Conservation (phyloP, 1,139 yeast genomes). For the Candida pseudoviswanathii region DNA sequence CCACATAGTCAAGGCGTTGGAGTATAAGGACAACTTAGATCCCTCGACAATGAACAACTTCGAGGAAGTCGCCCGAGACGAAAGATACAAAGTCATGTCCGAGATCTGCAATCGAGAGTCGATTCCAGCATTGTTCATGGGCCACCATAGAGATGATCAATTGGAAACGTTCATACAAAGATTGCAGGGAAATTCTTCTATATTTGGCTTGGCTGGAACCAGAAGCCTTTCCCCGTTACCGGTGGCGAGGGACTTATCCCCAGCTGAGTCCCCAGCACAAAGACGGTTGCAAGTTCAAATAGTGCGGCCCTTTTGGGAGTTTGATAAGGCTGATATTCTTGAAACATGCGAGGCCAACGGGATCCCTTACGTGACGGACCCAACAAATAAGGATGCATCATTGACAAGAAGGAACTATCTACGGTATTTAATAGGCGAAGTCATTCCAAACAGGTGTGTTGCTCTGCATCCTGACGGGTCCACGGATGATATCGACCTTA, state of each 20-base stretch:
- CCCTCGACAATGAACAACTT: constrained; percentile 34
- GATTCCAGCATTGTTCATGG: constrained; percentile 48
- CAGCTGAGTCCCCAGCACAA: neutral
- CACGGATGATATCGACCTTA: neutral
- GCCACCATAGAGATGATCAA: constrained; percentile 74
- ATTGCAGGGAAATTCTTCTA: constrained; percentile 52
- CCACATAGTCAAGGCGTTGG: constrained; percentile 40
- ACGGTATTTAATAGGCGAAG: constrained; percentile 34
- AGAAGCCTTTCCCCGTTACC: constrained; percentile 30
- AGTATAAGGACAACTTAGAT: constrained; percentile 28
- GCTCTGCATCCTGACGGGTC: neutral
- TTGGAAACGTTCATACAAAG: constrained; percentile 68
- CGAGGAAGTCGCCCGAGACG: constrained; percentile 59
- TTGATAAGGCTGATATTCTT: constrained; percentile 46
- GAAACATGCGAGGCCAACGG: constrained; percentile 43
- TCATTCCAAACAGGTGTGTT: constrained; percentile 22
- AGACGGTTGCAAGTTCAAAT: constrained; percentile 22
- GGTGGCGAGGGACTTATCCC: constrained; percentile 19
- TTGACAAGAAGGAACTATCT: constrained; percentile 59
- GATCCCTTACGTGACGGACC: constrained; percentile 69
- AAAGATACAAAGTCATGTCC: constrained; percentile 49
- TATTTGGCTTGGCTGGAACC: constrained; percentile 59
- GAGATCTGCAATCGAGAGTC: constrained; percentile 32
- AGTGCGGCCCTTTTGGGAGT: constrained; percentile 56
- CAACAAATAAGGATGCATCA: constrained; percentile 55